Conservation (phyloP, 495 filamentous ascomycete genomes). For the Neurospora sp. region DNA sequence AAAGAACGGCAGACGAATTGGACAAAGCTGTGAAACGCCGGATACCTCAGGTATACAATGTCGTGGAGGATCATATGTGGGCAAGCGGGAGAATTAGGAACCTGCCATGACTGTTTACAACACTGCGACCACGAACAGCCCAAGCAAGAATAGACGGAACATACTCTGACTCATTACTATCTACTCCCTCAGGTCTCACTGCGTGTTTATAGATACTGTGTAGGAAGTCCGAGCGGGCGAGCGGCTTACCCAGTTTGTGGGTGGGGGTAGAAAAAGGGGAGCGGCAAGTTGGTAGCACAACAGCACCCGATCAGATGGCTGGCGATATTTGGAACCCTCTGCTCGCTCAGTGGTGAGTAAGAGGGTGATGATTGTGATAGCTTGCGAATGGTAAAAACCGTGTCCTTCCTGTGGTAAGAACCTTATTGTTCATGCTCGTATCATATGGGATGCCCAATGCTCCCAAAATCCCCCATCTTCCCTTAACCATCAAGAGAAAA, state of each 20-base stretch:
- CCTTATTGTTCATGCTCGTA: background rate
- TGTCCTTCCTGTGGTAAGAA: background rate
- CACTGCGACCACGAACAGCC: background rate
- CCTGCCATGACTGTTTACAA: background rate
- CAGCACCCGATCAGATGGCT: background rate
- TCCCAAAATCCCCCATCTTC: background rate
- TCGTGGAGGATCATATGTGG: background rate
- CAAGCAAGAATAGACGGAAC: background rate
- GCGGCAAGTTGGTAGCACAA: background rate
- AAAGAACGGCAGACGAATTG: background rate
- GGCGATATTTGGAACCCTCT: background rate
- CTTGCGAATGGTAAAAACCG: background rate
- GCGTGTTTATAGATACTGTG: background rate
- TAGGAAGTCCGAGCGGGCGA: background rate
- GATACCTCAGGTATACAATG: background rate
- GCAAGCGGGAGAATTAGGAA: background rate
- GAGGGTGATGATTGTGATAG: background rate
- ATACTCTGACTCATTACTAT: background rate
- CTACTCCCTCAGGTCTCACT: background rate
- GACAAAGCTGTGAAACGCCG: background rate
- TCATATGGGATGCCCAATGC: background rate
- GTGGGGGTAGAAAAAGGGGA: background rate
- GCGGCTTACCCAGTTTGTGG: background rate
- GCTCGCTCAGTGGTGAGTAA: background rate
- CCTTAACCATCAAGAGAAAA: background rate